A percentile compares a stretch with the other conserved stretches of the same genome.
Conservation (phyloP, 1,139 yeast species). For the Saccharomyces hybrid region DNA sequence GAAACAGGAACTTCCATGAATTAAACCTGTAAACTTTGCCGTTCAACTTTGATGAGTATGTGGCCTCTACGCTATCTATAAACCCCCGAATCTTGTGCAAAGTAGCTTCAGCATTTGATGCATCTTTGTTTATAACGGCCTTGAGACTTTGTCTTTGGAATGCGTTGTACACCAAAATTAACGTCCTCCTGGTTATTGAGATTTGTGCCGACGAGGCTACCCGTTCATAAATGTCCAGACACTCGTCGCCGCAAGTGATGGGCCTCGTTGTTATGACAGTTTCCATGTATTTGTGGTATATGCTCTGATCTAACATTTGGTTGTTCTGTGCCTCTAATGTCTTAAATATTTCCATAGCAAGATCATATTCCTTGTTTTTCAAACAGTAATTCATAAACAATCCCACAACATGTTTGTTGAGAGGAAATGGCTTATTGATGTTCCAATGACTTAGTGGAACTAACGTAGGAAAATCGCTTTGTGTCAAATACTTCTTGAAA, state of each 20-base stretch:
- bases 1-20: constrained; percentile 7
- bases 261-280: constrained; percentile 14
- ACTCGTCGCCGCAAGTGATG: constrained; percentile 15
- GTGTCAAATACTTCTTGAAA: constrained; percentile 4
- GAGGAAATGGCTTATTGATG: constrained; percentile 10
- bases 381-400: constrained; percentile 17
- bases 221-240: constrained; percentile 14
- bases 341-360: constrained; percentile 14
- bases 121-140: background rate
- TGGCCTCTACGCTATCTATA: background rate
- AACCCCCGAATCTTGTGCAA: background rate
- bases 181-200: background rate
- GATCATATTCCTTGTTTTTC: constrained; percentile 11
- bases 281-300: constrained; percentile 17
- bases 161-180: constrained; percentile 1
- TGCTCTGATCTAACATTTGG: constrained; percentile 14
- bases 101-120: background rate
- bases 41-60: background rate
- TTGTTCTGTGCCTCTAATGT: constrained; percentile 3
- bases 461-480: constrained; percentile 12
- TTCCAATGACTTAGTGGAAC: constrained; percentile 13
- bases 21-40: background rate
- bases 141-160: constrained; percentile 3
- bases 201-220: constrained; percentile 5
- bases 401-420: constrained; percentile 17